phyloP scores from a whole-genome alignment of 495 filamentous ascomycete genomes.

The Darksidea phi region DNA sequence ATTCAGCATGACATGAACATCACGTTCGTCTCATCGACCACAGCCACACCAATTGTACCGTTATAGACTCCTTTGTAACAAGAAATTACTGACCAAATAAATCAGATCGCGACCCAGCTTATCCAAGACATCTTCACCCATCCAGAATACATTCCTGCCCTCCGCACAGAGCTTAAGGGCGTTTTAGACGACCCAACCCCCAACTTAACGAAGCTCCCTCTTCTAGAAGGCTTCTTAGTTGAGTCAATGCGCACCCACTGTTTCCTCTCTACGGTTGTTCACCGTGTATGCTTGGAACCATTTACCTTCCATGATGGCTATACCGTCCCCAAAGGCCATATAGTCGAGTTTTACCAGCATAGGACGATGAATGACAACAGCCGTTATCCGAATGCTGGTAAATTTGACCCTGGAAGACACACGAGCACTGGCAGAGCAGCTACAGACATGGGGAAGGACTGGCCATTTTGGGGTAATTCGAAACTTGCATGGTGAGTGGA shows the following conservation, averaged over 20 bases:
- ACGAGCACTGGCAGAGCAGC: not conserved
- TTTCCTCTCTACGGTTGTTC: conserved; percentile 2
- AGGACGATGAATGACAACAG: not conserved
- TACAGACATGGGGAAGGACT: conserved; percentile 3
- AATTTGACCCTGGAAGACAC: conserved; percentile 3
- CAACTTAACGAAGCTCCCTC: conserved; percentile 3
- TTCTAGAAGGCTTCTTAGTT: conserved; percentile 5
- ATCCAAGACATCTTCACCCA: not conserved
- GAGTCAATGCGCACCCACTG: conserved; percentile 1
- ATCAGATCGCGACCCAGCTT: not conserved
- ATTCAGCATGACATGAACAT: not conserved
- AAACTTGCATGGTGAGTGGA: conserved; percentile 8
- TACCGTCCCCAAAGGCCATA: conserved; percentile 3
- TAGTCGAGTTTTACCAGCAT: conserved; percentile 6
- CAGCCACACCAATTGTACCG: not conserved
- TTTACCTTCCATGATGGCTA: conserved; percentile 11
- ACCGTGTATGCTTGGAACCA: not conserved
- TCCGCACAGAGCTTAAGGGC: not conserved
- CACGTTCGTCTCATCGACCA: not conserved
- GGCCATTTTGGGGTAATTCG: conserved; percentile 14
- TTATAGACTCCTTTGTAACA: not conserved
- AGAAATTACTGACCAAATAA: not conserved
- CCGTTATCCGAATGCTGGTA: not conserved
- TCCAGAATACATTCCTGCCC: conserved; percentile 1
- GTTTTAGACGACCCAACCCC: not conserved